These are phyloP conservation scores for Salmacisia buchloeana DNA, from an alignment of 1,284 basidiomycete genomes.

Conservation along the genomic window DNA sequence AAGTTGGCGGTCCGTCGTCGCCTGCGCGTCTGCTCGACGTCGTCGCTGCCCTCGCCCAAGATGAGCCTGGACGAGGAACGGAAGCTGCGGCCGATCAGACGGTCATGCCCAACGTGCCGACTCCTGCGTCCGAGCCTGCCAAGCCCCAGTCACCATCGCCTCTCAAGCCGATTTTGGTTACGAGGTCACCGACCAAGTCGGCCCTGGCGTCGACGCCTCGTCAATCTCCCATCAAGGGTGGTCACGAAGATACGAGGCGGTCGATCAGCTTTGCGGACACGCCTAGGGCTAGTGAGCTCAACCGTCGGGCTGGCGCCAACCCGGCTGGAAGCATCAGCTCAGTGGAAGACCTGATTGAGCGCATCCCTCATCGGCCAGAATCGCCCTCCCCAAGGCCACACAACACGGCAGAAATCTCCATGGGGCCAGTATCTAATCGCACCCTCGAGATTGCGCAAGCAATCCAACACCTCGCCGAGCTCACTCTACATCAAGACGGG, in stretches of 20 bases:
- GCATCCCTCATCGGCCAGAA: no score
- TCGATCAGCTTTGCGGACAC: constrained; percentile 31
- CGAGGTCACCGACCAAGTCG: background rate
- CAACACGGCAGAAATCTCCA: background rate
- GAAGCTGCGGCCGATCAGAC: background rate
- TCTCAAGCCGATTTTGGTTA: background rate
- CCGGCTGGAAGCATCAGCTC: no score
- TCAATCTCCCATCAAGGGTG: constrained; percentile 11
- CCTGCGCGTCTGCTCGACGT: constrained; percentile 5
- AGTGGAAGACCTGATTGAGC: no score
- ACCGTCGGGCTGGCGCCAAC: no score
- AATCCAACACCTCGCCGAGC: background rate
- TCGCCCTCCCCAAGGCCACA: background rate
- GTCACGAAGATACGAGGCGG: constrained; percentile 14
- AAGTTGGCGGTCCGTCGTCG: background rate
- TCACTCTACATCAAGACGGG: background rate
- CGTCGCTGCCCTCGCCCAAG: background rate
- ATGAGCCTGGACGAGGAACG: background rate
- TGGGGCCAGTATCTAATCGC: background rate
- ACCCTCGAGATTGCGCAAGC: constrained; percentile 3
- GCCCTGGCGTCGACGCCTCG: background rate
- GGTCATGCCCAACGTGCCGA: background rate
- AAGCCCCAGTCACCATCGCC: background rate
- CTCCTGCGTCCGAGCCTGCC: background rate
- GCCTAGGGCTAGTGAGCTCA: background rate